These are phyloP conservation scores for Colletotrichum tabaci DNA, from an alignment of 2,329 filamentous ascomycete species.

Conservation along the genomic window DNA sequence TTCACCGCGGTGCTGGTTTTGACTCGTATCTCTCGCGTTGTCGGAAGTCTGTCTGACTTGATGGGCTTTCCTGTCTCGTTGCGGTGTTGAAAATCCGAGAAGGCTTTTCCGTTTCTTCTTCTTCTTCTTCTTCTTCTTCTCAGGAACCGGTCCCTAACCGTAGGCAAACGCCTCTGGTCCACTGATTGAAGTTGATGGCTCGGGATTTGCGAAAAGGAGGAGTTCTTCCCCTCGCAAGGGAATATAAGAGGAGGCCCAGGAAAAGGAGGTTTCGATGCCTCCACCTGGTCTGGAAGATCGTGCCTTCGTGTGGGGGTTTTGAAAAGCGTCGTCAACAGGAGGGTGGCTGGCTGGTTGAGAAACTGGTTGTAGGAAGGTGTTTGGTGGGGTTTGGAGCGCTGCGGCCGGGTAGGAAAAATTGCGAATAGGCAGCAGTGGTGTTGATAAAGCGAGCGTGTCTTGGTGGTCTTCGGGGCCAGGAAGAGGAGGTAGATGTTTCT, in stretches of 20 bases:
- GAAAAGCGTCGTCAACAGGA: not conserved
- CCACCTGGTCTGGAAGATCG: not conserved
- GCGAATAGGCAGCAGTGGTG: conserved; percentile 25
- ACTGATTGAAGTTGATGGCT: conserved; percentile 4
- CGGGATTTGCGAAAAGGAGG: not conserved
- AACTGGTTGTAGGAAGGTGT: not conserved
- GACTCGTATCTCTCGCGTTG: not conserved
- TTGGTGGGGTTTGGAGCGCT: conserved; percentile 13
- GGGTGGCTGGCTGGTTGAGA: not conserved
- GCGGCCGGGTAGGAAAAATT: conserved; percentile 47
- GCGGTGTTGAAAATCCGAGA: conserved; percentile 13
- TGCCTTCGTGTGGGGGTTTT: not conserved
- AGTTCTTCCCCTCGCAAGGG: conserved; percentile 21
- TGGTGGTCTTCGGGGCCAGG: not conserved
- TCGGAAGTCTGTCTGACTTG: not conserved
- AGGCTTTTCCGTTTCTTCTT: conserved; percentile 37
- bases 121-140: conserved; percentile 35
- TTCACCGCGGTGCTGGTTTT: not conserved
- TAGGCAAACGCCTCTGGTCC: conserved; percentile 35
- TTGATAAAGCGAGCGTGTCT: not conserved
- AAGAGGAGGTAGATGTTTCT: conserved; percentile 16
- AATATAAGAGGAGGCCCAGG: conserved; percentile 37
- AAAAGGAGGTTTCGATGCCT: conserved; percentile 26
- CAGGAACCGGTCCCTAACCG: conserved; percentile 31
- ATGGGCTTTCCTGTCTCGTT: not conserved